A percentile compares a stretch with the other conserved stretches of the same genome.
Conservation (phyloP, 345 rosid species). For the Salix brachista region DNA sequence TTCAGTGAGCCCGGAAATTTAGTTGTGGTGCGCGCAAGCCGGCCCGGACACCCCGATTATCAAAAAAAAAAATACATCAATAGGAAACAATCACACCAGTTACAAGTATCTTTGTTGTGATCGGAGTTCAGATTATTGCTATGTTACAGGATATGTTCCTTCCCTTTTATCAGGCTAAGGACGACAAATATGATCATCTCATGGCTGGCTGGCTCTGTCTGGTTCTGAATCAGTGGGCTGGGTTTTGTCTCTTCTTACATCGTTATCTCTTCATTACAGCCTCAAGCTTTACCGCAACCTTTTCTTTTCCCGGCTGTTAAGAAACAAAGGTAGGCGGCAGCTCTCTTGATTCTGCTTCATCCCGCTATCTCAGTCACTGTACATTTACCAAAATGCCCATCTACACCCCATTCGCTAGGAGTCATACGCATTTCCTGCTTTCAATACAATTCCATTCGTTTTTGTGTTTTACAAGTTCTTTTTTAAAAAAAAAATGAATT, state of each 20-base stretch:
- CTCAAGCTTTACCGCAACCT: not conserved
- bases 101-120: not conserved
- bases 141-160: not conserved
- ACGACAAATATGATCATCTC: not conserved
- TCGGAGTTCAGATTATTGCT: not conserved
- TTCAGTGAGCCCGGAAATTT: too few relatives aligned
- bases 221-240: conserved; percentile 16
- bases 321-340: not conserved
- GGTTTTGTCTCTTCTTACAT: conserved; percentile 22
- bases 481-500: too few relatives aligned
- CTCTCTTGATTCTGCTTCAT: not conserved
- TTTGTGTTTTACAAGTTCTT: too few relatives aligned
- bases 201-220: not conserved
- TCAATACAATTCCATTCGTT: not conserved
- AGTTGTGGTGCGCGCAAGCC: too few relatives aligned
- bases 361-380: not conserved
- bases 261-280: conserved; percentile 2
- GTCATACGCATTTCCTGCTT: not conserved
- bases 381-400: not conserved
- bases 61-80: too few relatives aligned
- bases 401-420: not conserved
- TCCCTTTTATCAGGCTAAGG: not conserved
- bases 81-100: too few relatives aligned
- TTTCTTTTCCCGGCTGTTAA: not conserved
- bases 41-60: too few relatives aligned